Conservation (phyloP, 306 rosid species). For the Cicer bijugum region DNA sequence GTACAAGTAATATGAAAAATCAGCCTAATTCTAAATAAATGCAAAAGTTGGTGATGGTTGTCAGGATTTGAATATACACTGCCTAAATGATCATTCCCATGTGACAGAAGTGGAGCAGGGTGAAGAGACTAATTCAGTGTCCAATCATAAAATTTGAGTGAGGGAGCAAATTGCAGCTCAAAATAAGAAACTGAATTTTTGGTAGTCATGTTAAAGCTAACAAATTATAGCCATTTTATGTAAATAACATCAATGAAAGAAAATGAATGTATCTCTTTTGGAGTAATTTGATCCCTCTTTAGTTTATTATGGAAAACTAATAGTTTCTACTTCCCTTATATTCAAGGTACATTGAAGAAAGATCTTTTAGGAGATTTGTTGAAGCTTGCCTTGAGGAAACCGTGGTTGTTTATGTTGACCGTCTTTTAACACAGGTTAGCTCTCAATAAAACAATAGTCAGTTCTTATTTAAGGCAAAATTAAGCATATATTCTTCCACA, state of each 20-base stretch:
- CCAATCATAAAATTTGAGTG: not conserved
- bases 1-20: too few species aligned
- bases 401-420: conserved; percentile 83
- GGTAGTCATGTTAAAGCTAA: not conserved
- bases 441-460: conserved; percentile 2
- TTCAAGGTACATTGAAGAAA: conserved; percentile 93
- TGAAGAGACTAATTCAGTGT: too few species aligned
- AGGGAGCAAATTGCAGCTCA: not conserved
- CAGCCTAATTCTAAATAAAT: too few species aligned
- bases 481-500: conserved; percentile 26
- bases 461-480: conserved; percentile 28
- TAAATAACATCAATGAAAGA: not conserved
- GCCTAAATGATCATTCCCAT: too few species aligned
- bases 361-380: conserved; percentile 95
- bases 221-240: not conserved
- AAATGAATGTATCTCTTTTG: not conserved
- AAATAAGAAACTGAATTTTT: not conserved
- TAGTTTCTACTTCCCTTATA: conserved; percentile 32
- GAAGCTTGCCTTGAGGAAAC: conserved; percentile 99
- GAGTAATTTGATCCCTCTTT: conserved; percentile 16
- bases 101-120: too few species aligned
- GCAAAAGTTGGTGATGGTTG: too few species aligned
- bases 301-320: conserved; percentile 42
- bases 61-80: too few species aligned
- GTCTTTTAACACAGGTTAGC: conserved; percentile 84